Base-by-base conservation (phyloP, 306 rosid genomes). In the Herpetospermum pedunculosum region DNA sequence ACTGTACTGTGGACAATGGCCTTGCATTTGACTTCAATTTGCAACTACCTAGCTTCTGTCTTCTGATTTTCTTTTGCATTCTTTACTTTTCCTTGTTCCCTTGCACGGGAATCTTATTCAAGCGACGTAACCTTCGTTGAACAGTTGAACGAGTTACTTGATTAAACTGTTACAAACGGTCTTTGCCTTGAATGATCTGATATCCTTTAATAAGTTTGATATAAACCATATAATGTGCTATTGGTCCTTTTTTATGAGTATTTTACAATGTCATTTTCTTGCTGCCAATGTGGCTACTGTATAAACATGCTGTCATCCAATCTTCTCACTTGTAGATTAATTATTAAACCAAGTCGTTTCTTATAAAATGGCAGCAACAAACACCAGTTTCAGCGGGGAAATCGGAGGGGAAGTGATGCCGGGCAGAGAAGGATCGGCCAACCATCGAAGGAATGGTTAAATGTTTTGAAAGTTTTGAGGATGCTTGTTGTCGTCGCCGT, bases 321-420 rank as follows among this genome's bases (percentile, higher is more conserved):
- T 75, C 11, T 37, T 67, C 35, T 67, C 19, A 6, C 11, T 40
- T 65, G 6, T 67, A 40, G 5, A 67, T 13, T 67, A 35, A 23
- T 67, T 35, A 23, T 16, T 67, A 64, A 64, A 37, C 19, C n/a
- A 12, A 38, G 50, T 65, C 32, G 40, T 40, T 75, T 63, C 4
- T 78, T 30, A 62, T 75, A 23, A 59, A 28, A 68, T 84, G 75
- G 64, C 83, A 84, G 85, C 82, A 34, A 53, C 91, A 85, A 86
- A 78, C 72, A 77, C 83, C 77, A 67, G 79, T 70, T 14, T 59
- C 82, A 7, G 76, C 78, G 28, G 79, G 57, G 70, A 77, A 79
- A 75, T 40, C 47, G 35, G 8, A 25, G 35, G 14, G 80, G 8
- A 73, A 81, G 76, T 81, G 81, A 81, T 38, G 11, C 25, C 30